These are phyloP conservation scores for Schwanniomyces vanrijiae DNA, from an alignment of 805 yeast genomes.

Conservation along the genomic window DNA sequence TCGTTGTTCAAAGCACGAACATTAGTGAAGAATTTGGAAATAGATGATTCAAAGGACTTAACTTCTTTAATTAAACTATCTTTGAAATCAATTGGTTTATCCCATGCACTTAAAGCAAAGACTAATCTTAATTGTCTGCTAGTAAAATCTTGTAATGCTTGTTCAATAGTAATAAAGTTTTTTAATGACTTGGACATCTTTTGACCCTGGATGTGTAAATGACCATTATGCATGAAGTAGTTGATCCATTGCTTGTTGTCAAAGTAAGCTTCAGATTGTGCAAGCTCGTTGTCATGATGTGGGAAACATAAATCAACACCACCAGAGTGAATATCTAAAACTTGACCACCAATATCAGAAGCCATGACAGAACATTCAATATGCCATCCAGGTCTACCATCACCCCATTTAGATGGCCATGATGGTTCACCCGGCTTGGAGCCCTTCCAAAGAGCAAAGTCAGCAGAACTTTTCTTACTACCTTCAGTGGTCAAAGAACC, in stretches of 20 bases:
- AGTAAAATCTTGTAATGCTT: slow-evolving; percentile 71
- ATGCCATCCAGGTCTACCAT: slow-evolving; percentile 99
- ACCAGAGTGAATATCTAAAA: slow-evolving; percentile 94
- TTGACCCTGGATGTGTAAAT: slow-evolving; percentile 96
- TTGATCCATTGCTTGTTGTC: slow-evolving; percentile 94
- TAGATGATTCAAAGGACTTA: slow-evolving; percentile 66
- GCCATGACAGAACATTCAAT: slow-evolving; percentile 99
- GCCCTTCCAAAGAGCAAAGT: slow-evolving; percentile 96
- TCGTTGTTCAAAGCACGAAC: slow-evolving; percentile 82
- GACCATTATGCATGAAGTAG: slow-evolving; percentile 96
- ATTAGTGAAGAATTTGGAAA: slow-evolving; percentile 81
- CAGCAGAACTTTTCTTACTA: slow-evolving; percentile 73
- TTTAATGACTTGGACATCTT: slow-evolving; percentile 96
- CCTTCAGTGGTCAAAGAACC: slow-evolving; percentile 68
- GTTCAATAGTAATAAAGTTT: slow-evolving; percentile 91
- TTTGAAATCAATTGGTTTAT: slow-evolving; percentile 88
- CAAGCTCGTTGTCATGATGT: slow-evolving; percentile 97
- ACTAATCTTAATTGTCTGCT: slow-evolving; percentile 87
- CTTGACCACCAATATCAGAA: slow-evolving; percentile 75
- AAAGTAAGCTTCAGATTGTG: slow-evolving; percentile 92
- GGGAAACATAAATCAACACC: slow-evolving; percentile 98
- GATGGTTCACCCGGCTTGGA: slow-evolving; percentile 97
- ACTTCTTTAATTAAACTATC: slow-evolving; percentile 77
- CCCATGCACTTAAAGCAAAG: slow-evolving; percentile 92
- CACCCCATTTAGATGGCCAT: slow-evolving; percentile 96